Evolutionary conservation across 2,329 filamentous ascomycete genomes (phyloP).

Genomic region (Beauveria sp.): DNA sequence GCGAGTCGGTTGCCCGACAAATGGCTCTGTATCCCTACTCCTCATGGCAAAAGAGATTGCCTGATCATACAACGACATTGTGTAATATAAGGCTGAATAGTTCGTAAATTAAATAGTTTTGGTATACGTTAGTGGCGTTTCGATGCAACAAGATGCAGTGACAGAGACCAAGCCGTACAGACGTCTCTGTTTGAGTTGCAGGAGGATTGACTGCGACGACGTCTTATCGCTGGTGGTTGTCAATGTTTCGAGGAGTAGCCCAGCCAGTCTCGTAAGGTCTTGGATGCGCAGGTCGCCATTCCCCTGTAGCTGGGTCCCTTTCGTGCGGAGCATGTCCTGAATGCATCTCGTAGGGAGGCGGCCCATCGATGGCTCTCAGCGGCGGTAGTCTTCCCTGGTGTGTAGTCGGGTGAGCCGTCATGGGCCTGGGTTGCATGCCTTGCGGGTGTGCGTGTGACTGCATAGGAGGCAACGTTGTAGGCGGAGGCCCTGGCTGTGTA

Average conservation of each 20-base stretch:
- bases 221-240: neutral
- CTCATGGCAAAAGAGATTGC: neutral
- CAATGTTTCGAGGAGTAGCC: slow-evolving; percentile 21
- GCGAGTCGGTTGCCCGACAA: slow-evolving; percentile 8
- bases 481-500: slow-evolving; percentile 25
- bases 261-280: slow-evolving; percentile 28
- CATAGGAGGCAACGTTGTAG: slow-evolving; percentile 34
- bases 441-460: slow-evolving; percentile 26
- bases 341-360: slow-evolving; percentile 16
- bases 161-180: neutral
- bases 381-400: slow-evolving; percentile 40
- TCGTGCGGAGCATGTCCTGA: slow-evolving; percentile 24
- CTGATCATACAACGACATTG: neutral
- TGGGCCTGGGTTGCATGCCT: slow-evolving; percentile 28
- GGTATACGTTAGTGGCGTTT: neutral
- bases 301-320: slow-evolving; percentile 28
- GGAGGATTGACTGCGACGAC: no score
- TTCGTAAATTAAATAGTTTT: slow-evolving; percentile 6
- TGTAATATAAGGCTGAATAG: neutral
- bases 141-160: neutral
- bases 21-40: slow-evolving; percentile 3
- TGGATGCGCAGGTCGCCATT: slow-evolving; percentile 27
- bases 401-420: slow-evolving; percentile 26
- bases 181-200: neutral
- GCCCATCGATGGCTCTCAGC: slow-evolving; percentile 37